A percentile compares a stretch with the other conserved stretches of the same genome.
Evolutionary conservation across 1,139 yeast genomes (phyloP).

Genomic region (Suhomyces terraborum): DNA sequence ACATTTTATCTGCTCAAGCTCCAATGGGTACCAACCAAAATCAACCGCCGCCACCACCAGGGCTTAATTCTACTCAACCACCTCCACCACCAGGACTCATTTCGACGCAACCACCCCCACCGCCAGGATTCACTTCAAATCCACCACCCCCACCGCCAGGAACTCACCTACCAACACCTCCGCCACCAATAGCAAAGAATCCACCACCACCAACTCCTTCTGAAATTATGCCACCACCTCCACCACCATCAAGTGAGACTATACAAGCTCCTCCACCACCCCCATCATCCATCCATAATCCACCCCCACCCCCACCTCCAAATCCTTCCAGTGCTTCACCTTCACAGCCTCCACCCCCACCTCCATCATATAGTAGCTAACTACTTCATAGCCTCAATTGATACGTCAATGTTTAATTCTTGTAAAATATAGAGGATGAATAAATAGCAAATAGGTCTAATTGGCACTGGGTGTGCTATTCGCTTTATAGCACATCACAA

Average conservation of each 20-base stretch:
- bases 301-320: conserved; percentile 5
- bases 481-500: background rate
- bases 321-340: background rate
- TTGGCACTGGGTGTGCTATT: too few relatives aligned
- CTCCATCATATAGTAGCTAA: background rate
- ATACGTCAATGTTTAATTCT: too few relatives aligned
- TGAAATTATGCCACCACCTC: conserved; percentile 7
- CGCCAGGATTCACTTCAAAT: conserved; percentile 12
- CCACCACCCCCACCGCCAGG: conserved; percentile 17
- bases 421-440: too few relatives aligned
- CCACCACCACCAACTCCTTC: conserved; percentile 18
- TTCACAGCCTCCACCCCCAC: background rate
- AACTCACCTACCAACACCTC: conserved; percentile 12
- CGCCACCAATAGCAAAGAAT: conserved; percentile 10
- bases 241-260: background rate
- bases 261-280: background rate
- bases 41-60: conserved; percentile 23
- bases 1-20: background rate
- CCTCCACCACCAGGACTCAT: conserved; percentile 14
- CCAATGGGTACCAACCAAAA: background rate
- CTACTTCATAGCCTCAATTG: background rate
- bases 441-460: too few relatives aligned
- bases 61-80: conserved; percentile 15
- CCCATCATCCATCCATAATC: background rate
- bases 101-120: conserved; percentile 23